Evolutionary conservation across 306 rosid genomes (phyloP), one percentile per base, ranked within the genome.

Genomic region (Prinsepia uniflora): DNA sequence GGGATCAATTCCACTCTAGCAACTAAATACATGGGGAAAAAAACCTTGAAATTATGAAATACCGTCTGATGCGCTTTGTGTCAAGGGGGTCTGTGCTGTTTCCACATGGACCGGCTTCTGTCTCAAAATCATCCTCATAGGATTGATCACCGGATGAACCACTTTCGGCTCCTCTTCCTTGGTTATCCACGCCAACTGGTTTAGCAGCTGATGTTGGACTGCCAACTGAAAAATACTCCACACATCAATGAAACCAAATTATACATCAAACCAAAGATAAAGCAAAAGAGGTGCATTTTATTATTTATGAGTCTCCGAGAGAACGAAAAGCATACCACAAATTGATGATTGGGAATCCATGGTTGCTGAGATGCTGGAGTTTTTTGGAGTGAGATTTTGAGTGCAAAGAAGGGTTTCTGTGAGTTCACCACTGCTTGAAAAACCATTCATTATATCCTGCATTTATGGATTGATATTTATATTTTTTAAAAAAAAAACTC

Each of bases 271-370:
- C 19, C 8, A 69, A 12, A 41, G 13, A 20, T 50, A 11, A 63
- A 53, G 15, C 41, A 7, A 11, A 63, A 42, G 42, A 20, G 12
- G 19, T 36, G 63, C 66, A 8, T 70, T 12, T 53, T 9, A 8
- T 8, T 45, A 44, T 44, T 1, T 44, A 44, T 44, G 8, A 7
- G 12, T 45, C 11, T 46, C 41, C 5, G 30, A 17, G 4, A 47
- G n/a, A 2, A 7, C 19, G 3, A 36, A 61, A 60, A 61, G 7
- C 79, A 70, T 83, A 80, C 84, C 92, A 61, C 91, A 84, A 56
- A 87, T 78, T 0, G 99, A 89, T 41, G 99, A 91, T 48, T 82
- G 95, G 48, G 96, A 86, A 79, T 95, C 99, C 46, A 84, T 78
- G 48, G 92, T 71, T 46, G 79, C 84, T 46, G 88, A 82, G 77